phyloP scores from a whole-genome alignment of 148 eudicot species.

The Vaccinium vitisidaea region DNA sequence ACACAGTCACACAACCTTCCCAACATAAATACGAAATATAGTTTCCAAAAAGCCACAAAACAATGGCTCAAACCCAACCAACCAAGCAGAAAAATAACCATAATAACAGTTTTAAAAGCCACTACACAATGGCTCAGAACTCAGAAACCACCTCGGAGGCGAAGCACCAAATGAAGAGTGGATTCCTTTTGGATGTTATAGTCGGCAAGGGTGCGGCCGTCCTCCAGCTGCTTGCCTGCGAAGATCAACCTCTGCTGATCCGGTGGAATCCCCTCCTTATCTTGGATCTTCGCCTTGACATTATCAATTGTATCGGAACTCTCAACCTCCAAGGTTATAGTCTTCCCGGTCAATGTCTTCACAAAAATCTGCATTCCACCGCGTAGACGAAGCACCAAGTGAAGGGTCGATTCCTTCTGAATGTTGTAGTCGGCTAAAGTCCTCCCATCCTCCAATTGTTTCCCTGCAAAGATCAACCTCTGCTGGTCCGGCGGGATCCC shows the following conservation, averaged over 20 bases:
- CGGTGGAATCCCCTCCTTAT: background rate
- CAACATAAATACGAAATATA: background rate
- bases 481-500: background rate
- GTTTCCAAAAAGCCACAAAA: background rate
- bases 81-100: background rate
- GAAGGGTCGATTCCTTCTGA: background rate
- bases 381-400: background rate
- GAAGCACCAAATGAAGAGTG: background rate
- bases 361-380: background rate
- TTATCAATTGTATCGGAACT: background rate
- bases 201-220: background rate
- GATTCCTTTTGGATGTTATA: background rate
- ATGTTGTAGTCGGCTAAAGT: background rate
- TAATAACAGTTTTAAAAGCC: too few relatives aligned
- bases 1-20: background rate
- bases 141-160: background rate
- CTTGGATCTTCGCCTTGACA: background rate
- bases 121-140: too few relatives aligned
- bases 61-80: background rate
- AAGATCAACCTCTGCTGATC: constrained; percentile 8
- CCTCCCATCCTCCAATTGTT: background rate
- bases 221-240: constrained; percentile 1
- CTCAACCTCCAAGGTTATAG: background rate
- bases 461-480: background rate
- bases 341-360: background rate